A percentile compares a stretch with the other conserved stretches of the same genome.
These are phyloP conservation scores for Paratrypanosoma confusum DNA, from an alignment of 208 protist species.

Conservation along the genomic window DNA sequence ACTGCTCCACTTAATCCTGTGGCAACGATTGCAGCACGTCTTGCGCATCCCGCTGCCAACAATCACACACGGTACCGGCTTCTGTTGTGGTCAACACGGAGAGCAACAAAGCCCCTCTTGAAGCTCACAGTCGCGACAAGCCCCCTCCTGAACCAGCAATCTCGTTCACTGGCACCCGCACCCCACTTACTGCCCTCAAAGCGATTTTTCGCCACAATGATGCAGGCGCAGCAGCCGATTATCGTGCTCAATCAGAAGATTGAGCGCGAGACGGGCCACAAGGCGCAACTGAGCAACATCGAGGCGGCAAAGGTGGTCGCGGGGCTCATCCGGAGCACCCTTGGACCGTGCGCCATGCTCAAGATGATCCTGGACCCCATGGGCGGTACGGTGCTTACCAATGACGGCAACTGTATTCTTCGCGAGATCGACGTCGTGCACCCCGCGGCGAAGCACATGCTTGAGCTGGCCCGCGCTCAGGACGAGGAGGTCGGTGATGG, in stretches of 20 bases:
- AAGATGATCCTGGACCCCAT: conserved; percentile 99
- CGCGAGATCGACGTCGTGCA: conserved; percentile 99
- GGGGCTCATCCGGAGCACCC: conserved; percentile 98
- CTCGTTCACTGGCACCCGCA: no score
- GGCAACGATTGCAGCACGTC: no score
- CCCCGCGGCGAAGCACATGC: conserved; percentile 99
- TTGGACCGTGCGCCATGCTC: conserved; percentile 99
- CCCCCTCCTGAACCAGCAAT: no score
- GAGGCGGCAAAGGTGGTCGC: conserved; percentile 96
- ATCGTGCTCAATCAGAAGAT: conserved; percentile 93
- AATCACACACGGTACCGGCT: no score
- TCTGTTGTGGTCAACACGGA: no score
- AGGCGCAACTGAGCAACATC: conserved; percentile 99
- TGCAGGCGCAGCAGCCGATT: conserved; percentile 61
- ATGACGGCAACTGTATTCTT: conserved; percentile 99
- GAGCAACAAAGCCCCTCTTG: no score
- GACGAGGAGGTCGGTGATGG: conserved; percentile 99
- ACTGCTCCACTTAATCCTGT: no score
- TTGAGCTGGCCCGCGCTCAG: conserved; percentile 98
- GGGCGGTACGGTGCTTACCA: conserved; percentile 99
- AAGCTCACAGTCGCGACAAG: no score
- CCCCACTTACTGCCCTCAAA: no score
- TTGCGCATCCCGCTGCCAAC: no score
- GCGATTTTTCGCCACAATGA: conserved; percentile 32
- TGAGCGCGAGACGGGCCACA: conserved; percentile 94